phyloP scores from a whole-genome alignment of 202 grass and related monocot species.

The Eragrostis tef region DNA sequence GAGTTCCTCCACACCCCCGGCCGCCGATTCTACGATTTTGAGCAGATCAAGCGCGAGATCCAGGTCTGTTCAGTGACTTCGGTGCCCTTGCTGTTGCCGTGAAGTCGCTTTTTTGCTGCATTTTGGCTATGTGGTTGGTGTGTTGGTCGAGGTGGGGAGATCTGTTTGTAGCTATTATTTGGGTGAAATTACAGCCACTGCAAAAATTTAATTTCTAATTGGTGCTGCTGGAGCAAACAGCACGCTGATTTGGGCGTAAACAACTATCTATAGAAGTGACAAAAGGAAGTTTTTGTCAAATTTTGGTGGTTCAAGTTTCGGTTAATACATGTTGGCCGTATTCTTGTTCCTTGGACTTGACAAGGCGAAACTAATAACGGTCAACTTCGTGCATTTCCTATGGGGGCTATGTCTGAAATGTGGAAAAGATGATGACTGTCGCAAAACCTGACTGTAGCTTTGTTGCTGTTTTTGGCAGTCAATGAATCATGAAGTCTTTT shows the following conservation, averaged over 20 bases:
- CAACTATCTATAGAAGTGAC: neutral
- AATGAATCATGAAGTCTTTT: neutral
- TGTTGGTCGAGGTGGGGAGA: slow-evolving; percentile 13
- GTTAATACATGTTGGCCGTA: neutral
- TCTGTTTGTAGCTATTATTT: slow-evolving; percentile 23
- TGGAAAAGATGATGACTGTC: slow-evolving; percentile 10
- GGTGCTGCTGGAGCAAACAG: neutral
- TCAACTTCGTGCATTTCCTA: neutral
- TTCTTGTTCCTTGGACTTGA: slow-evolving; percentile 10
- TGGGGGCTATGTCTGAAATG: neutral
- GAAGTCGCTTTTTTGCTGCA: slow-evolving; percentile 2
- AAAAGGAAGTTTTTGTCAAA: neutral
- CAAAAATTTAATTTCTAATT: neutral
- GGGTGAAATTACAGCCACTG: neutral
- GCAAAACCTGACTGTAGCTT: slow-evolving; percentile 4
- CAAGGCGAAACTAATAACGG: neutral
- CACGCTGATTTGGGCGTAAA: neutral
- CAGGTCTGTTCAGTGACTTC: slow-evolving; percentile 49
- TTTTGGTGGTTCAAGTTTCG: slow-evolving; percentile 20
- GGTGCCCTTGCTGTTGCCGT: neutral
- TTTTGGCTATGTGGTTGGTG: neutral
- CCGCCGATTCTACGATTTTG: slow-evolving; percentile 73
- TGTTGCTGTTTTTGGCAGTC: neutral
- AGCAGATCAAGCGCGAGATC: slow-evolving; percentile 84
- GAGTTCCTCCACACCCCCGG: slow-evolving; percentile 82